These are phyloP conservation scores for Scheffersomyces ergatensis DNA, from an alignment of 805 yeast species.

Conservation along the genomic window DNA sequence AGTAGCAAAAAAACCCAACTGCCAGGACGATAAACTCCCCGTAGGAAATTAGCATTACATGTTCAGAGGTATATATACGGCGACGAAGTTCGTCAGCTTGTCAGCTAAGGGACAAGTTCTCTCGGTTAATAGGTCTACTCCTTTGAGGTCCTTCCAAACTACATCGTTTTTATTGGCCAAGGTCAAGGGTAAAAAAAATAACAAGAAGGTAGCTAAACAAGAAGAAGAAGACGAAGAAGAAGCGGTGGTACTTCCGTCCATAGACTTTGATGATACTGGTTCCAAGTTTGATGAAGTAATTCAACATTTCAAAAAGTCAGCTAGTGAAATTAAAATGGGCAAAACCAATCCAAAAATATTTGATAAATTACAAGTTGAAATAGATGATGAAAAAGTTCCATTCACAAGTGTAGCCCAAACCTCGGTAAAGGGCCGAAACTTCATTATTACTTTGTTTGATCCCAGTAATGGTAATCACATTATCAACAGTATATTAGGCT, in stretches of 20 bases:
- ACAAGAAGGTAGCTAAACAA: slow-evolving; percentile 8
- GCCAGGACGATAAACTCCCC: no score
- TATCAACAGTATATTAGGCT: slow-evolving; percentile 65
- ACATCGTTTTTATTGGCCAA: not conserved
- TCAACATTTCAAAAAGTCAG: slow-evolving; percentile 50
- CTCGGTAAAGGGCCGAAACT: slow-evolving; percentile 62
- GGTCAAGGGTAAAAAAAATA: slow-evolving; percentile 3
- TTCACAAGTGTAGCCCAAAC: slow-evolving; percentile 73
- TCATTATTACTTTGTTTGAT: slow-evolving; percentile 83
- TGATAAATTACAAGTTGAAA: slow-evolving; percentile 52
- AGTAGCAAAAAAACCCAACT: no score
- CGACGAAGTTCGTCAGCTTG: no score
- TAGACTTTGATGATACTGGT: slow-evolving; percentile 37
- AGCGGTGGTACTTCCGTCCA: slow-evolving; percentile 14
- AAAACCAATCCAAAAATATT: slow-evolving; percentile 66
- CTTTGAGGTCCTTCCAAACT: not conserved
- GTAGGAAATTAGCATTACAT: no score
- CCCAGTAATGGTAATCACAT: slow-evolving; percentile 70
- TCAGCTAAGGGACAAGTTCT: no score
- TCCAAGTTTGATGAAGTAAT: slow-evolving; percentile 46
- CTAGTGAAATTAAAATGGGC: slow-evolving; percentile 68
- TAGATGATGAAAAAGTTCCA: slow-evolving; percentile 35
- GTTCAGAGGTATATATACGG: no score
- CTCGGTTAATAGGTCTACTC: no score
- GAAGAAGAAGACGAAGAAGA: slow-evolving; percentile 9